Evolutionary conservation across 805 yeast genomes (phyloP).

Genomic region (Hagleromyces aurorensis): DNA sequence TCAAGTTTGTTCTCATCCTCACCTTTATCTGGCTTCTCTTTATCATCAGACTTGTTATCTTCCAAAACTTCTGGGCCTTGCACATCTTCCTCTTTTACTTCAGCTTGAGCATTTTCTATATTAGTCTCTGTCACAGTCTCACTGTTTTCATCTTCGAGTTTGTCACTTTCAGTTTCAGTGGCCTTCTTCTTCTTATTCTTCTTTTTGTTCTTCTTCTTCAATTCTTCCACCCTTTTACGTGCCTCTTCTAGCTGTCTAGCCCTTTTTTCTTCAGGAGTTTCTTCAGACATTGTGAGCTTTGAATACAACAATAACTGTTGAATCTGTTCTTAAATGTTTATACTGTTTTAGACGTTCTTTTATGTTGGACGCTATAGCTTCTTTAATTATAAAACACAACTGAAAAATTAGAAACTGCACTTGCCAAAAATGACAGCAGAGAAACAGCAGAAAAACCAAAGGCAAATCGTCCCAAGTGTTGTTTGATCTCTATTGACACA

Average conservation of each 20-base stretch:
- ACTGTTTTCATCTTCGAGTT: conserved; percentile 3
- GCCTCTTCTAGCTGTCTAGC: conserved; percentile 68
- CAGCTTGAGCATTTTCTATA: conserved; percentile 40
- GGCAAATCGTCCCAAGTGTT: too few relatives aligned
- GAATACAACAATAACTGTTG: too few relatives aligned
- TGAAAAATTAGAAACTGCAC: too few relatives aligned
- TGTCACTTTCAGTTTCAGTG: conserved; percentile 14
- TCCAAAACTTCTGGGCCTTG: conserved; percentile 7
- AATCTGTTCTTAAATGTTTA: background rate
- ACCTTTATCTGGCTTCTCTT: conserved; percentile 6
- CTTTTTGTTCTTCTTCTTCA: conserved; percentile 52
- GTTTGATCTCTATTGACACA: too few relatives aligned
- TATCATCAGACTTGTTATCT: conserved; percentile 4
- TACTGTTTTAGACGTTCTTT: background rate
- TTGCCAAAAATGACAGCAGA: too few relatives aligned
- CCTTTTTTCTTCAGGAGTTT: conserved; percentile 33
- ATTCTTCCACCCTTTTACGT: conserved; percentile 60
- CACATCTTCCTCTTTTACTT: conserved; percentile 31
- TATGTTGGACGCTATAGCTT: background rate
- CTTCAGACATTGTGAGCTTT: conserved; percentile 28
- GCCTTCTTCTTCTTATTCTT: conserved; percentile 37
- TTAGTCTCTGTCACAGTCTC: conserved; percentile 32
- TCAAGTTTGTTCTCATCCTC: conserved; percentile 8
- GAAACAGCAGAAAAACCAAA: too few relatives aligned
- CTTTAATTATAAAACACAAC: too few relatives aligned